Base-by-base conservation (phyloP, 129 eudicot species). In the Silybum marianum region DNA sequence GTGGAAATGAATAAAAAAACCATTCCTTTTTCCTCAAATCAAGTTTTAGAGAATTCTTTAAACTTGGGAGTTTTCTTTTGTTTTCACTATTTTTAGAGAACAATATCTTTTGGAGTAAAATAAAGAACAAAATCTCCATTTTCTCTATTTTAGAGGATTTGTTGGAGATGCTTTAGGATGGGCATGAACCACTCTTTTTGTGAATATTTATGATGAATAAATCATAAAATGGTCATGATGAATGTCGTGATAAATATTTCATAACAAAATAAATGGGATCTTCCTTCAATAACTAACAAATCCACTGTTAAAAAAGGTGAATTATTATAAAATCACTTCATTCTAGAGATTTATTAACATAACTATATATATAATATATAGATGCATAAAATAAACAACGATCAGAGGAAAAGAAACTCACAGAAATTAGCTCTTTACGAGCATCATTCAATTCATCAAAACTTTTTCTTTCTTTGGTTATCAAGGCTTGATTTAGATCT, bases 381-480 rank as follows among this genome's bases (percentile, higher is more conserved):
- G 19, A 30, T 69, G 36, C n/a, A 75, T 75, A 16, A 4, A 48
- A 14, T 54, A 54, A 4, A 42, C 42, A 4, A 46, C n/a, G 2
- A 14, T 13, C 3, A 7, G n/a, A 67, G 21, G 10, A 11, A 42
- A 80, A 38, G 60, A 22, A 78, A 71, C 93, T 78, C 72, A 92
- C 97, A 13, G 81, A 60, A 36, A 90, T 82, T 19, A 91, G 75
- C 69, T 87, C 98, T 87, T 84, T 90, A 10, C 91, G 88, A 78
- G 98, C 98, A 14, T 88, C 96, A 34, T 86, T 92, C 30, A 93
- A 40, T 78, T 93, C 98, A 39, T 86, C 91, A 39, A 81, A 89
- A 74, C 78, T 69, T 69, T 48, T 44, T 9, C 90, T 79, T 85
- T 93, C 92, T 77, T 87, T 83, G 40, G 85, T 40, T 2, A 88